A percentile compares a stretch with the other conserved stretches of the same genome.
These are phyloP conservation scores for Grosmannia clavigera DNA, from an alignment of 2,329 filamentous ascomycete species.

Conservation along the genomic window DNA sequence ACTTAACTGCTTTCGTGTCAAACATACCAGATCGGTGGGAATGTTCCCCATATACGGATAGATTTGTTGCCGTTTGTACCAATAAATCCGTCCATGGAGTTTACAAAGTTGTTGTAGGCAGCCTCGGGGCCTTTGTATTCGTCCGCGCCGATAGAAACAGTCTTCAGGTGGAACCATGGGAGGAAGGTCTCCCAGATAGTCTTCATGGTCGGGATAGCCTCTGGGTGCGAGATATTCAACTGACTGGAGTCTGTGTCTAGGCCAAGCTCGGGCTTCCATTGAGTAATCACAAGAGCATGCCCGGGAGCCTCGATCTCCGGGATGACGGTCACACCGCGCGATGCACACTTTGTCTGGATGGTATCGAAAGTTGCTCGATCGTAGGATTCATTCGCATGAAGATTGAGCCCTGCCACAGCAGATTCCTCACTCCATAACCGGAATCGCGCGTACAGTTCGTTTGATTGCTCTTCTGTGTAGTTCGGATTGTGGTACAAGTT, in stretches of 20 bases:
- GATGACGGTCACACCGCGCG: conserved; percentile 43
- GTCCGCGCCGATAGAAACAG: conserved; percentile 43
- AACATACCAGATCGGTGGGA: conserved; percentile 24
- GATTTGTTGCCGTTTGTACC: conserved; percentile 24
- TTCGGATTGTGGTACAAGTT: conserved; percentile 38
- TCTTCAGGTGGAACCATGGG: conserved; percentile 43
- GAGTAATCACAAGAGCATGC: conserved; percentile 41
- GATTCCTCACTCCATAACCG: conserved; percentile 36
- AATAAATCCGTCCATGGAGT: conserved; percentile 36
- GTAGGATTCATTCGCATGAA: conserved; percentile 41
- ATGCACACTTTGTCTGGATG: conserved; percentile 38
- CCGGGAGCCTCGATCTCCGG: conserved; percentile 49
- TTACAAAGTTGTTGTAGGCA: conserved; percentile 41
- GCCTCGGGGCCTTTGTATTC: conserved; percentile 33
- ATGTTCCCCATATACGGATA: conserved; percentile 44
- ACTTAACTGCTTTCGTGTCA: background rate
- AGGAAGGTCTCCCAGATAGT: conserved; percentile 40
- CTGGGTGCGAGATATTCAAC: conserved; percentile 42
- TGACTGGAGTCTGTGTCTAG: conserved; percentile 33
- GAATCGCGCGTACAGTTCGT: conserved; percentile 42
- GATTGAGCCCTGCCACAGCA: conserved; percentile 35
- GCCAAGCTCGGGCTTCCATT: conserved; percentile 46
- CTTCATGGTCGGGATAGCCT: conserved; percentile 39
- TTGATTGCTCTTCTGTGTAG: conserved; percentile 33
- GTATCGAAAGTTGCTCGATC: conserved; percentile 35